phyloP scores from a whole-genome alignment of 2,329 filamentous ascomycete species.

The Verticillium isaacii region DNA sequence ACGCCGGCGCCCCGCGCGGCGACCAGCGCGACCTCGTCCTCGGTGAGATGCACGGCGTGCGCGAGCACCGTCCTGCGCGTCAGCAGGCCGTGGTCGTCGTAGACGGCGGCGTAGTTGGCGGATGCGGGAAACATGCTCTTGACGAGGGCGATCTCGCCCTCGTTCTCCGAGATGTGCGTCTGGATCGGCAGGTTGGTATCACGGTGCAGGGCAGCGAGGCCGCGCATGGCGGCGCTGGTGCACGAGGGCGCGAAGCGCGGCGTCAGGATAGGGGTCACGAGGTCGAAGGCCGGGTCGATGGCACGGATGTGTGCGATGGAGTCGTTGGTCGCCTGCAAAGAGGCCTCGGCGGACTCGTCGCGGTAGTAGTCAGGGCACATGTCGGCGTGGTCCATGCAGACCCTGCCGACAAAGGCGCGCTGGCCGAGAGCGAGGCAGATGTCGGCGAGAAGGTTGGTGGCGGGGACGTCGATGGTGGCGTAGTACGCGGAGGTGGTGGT shows the following conservation, averaged over 20 bases:
- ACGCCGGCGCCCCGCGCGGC: conserved; percentile 59
- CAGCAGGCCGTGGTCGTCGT: conserved; percentile 68
- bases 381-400: conserved; percentile 80
- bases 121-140: conserved; percentile 60
- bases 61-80: conserved; percentile 73
- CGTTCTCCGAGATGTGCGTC: conserved; percentile 88
- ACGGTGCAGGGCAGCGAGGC: conserved; percentile 59
- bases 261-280: conserved; percentile 79
- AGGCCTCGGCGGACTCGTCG: conserved; percentile 60
- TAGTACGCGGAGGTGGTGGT: conserved; percentile 96
- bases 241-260: conserved; percentile 63
- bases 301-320: conserved; percentile 61
- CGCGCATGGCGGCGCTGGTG: conserved; percentile 52
- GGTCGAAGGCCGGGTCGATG: conserved; percentile 59
- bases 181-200: conserved; percentile 67
- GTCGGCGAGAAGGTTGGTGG: conserved; percentile 87
- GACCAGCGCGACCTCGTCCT: conserved; percentile 63
- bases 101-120: conserved; percentile 68
- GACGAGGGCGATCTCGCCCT: conserved; percentile 68
- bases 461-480: conserved; percentile 78
- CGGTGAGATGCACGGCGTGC: conserved; percentile 73
- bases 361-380: conserved; percentile 73
- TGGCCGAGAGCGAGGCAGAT: conserved; percentile 79
- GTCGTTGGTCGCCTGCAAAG: conserved; percentile 50
- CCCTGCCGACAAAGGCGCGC: conserved; percentile 82